Percentiles rank a stretch among this genome's conserved stretches.
phyloP scores from a whole-genome alignment of 169 alveolate genomes.

The Plasmodium malariae region DNA sequence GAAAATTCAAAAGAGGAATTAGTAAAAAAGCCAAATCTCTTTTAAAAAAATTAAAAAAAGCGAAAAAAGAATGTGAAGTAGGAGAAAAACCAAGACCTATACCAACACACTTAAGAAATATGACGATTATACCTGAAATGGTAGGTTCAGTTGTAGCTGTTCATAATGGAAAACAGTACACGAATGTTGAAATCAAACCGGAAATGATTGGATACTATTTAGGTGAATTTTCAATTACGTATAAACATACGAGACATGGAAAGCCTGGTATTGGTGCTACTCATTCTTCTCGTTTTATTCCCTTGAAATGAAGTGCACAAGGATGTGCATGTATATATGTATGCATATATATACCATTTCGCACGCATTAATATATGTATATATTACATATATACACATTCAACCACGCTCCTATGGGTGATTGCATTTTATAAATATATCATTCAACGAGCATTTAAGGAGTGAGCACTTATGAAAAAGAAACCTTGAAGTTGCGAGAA shows the following conservation, averaged over 20 bases:
- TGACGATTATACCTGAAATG: constrained; percentile 97
- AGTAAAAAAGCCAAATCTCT: constrained; percentile 93
- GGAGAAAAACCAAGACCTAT: constrained; percentile 97
- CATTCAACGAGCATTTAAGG: no score
- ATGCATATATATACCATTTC: background rate
- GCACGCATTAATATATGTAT: background rate
- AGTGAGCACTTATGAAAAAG: no score
- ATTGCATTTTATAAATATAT: no score
- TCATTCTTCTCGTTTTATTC: constrained; percentile 95
- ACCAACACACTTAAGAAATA: constrained; percentile 96
- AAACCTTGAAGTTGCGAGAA: no score
- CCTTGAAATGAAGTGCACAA: constrained; percentile 90
- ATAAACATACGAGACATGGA: constrained; percentile 99
- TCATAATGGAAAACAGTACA: constrained; percentile 97
- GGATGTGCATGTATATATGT: background rate
- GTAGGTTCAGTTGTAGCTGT: constrained; percentile 98
- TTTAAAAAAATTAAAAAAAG: constrained; percentile 95
- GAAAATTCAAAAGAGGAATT: constrained; percentile 94
- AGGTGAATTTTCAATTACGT: constrained; percentile 99
- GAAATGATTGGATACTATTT: constrained; percentile 99
- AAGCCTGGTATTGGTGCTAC: constrained; percentile 99
- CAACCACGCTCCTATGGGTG: background rate
- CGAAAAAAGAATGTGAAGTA: constrained; percentile 91
- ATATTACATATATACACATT: background rate
- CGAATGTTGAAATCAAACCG: constrained; percentile 98